phyloP scores from a whole-genome alignment of 257 asterid species.

The Thymus mandschuricus region DNA sequence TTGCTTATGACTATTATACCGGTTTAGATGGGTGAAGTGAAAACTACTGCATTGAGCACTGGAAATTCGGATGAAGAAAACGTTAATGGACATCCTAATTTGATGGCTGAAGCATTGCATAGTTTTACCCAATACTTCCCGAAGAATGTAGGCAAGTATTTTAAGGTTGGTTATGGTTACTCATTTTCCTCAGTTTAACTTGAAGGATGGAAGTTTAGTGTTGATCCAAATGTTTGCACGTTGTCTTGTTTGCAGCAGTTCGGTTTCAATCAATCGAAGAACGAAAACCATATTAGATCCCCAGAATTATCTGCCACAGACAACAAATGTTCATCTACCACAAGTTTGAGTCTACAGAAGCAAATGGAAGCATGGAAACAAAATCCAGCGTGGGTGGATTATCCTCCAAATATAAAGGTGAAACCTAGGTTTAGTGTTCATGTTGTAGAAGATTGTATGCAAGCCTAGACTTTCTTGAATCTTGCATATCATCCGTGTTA shows the following conservation, averaged over 20 bases:
- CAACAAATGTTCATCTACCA: slow-evolving; percentile 28
- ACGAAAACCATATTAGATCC: slow-evolving; percentile 24
- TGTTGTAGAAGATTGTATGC: not conserved
- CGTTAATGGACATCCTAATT: slow-evolving; percentile 31
- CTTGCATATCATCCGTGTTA: not conserved
- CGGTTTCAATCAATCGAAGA: slow-evolving; percentile 41
- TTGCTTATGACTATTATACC: slow-evolving; percentile 6
- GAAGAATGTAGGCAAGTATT: slow-evolving; percentile 34
- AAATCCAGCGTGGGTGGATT: slow-evolving; percentile 71
- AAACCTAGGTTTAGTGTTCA: not conserved
- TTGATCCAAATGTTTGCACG: not conserved
- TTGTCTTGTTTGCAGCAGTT: slow-evolving; percentile 40
- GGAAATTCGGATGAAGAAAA: slow-evolving; percentile 26
- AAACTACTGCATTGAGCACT: slow-evolving; percentile 2
- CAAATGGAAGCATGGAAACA: slow-evolving; percentile 81
- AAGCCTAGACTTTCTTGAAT: not conserved
- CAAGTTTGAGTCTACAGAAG: slow-evolving; percentile 54
- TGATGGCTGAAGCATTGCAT: slow-evolving; percentile 28
- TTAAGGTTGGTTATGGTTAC: slow-evolving; percentile 32
- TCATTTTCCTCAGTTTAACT: slow-evolving; percentile 1
- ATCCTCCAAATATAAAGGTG: slow-evolving; percentile 72
- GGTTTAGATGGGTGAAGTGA: slow-evolving; percentile 35
- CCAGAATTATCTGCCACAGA: slow-evolving; percentile 29
- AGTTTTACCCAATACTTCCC: slow-evolving; percentile 36
- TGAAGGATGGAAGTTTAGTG: slow-evolving; percentile 4